These are phyloP conservation scores for Debaryomyces tyrocola DNA, from an alignment of 805 yeast genomes.

Conservation along the genomic window DNA sequence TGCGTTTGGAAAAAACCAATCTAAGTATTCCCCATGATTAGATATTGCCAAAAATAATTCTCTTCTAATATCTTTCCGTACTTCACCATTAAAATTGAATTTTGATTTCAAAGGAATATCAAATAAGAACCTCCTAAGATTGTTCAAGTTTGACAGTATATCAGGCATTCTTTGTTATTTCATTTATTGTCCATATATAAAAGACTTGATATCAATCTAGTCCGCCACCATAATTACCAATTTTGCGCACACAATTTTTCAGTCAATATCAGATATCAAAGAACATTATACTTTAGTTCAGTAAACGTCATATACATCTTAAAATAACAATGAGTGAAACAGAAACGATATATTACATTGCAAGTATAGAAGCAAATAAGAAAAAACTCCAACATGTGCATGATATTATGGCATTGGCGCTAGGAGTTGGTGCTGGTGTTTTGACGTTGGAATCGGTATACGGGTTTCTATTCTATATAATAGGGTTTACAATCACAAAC, in stretches of 20 bases:
- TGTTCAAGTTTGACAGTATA: background rate
- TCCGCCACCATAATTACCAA: constrained; percentile 6
- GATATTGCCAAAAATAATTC: constrained; percentile 33
- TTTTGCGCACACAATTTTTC: background rate
- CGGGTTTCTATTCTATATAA: constrained; percentile 36
- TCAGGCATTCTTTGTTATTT: background rate
- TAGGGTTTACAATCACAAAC: constrained; percentile 34
- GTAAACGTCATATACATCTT: background rate
- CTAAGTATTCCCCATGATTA: constrained; percentile 28
- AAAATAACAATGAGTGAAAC: constrained; percentile 2
- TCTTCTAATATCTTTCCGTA: constrained; percentile 27
- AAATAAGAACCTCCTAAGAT: constrained; percentile 20
- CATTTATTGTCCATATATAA: background rate
- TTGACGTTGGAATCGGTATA: constrained; percentile 35
- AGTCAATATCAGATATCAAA: background rate
- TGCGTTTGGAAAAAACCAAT: constrained; percentile 37
- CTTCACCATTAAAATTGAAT: constrained; percentile 25
- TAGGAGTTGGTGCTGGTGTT: constrained; percentile 42
- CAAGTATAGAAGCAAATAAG: constrained; percentile 29
- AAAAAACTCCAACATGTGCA: constrained; percentile 32
- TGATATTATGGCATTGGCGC: constrained; percentile 35
- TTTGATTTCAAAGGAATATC: constrained; percentile 28
- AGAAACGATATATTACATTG: constrained; percentile 21
- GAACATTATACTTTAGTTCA: background rate
- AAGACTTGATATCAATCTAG: background rate